Conservation (phyloP, 2,329 filamentous ascomycete species). For the Ceratocystis eucalypticola region DNA sequence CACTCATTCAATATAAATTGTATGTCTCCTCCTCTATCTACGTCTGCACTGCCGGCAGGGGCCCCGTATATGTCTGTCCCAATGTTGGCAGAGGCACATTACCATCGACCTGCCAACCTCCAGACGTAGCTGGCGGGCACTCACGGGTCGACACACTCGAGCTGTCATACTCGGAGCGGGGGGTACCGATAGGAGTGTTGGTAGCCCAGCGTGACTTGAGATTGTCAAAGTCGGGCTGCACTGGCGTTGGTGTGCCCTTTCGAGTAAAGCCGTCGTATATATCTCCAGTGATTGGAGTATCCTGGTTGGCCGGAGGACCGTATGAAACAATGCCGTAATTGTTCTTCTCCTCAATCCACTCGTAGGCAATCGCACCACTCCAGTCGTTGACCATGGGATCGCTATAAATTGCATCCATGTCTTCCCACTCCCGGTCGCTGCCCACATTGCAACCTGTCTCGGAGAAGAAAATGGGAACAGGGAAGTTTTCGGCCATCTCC, state of each 20-base stretch:
- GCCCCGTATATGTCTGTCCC: constrained; percentile 36
- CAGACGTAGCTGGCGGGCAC: constrained; percentile 56
- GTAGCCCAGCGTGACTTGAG: constrained; percentile 64
- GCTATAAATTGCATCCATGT: constrained; percentile 67
- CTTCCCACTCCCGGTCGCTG: constrained; percentile 48
- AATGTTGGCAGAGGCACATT: constrained; percentile 56
- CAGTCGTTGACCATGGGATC: constrained; percentile 53
- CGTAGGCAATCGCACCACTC: constrained; percentile 75
- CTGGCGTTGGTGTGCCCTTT: constrained; percentile 58
- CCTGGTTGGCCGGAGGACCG: constrained; percentile 42
- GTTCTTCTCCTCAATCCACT: constrained; percentile 79
- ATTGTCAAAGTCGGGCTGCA: constrained; percentile 65
- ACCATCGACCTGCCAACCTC: constrained; percentile 60
- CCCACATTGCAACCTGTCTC: constrained; percentile 69
- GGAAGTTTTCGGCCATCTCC: constrained; percentile 52
- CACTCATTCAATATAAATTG: neutral
- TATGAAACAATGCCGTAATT: constrained; percentile 72
- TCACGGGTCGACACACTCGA: constrained; percentile 46
- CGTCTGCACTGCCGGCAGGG: neutral
- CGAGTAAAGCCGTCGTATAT: constrained; percentile 54
- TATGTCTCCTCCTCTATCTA: neutral
- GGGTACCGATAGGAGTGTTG: constrained; percentile 54
- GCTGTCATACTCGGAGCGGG: constrained; percentile 50
- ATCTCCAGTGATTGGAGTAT: constrained; percentile 32
- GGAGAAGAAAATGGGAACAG: constrained; percentile 79